Percentiles rank a stretch among this genome's conserved stretches.
Conservation (phyloP, 2,329 filamentous ascomycete genomes). For the Trichoderma atrobrunneum region DNA sequence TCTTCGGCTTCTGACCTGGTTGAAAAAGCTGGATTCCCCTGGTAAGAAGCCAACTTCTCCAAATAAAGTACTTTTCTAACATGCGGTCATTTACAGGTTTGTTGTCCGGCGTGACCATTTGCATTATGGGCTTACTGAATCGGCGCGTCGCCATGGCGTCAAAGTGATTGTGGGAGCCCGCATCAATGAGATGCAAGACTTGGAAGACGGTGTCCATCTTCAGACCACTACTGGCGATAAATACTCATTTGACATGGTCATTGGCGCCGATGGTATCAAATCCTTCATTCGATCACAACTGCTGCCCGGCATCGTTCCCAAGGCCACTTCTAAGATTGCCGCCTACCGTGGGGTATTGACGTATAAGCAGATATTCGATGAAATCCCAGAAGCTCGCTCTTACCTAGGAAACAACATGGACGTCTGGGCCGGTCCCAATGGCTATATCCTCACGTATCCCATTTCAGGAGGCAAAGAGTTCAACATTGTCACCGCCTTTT, state of each 20-base stretch:
- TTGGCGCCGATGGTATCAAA: neutral
- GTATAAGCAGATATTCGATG: neutral
- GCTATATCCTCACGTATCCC: neutral
- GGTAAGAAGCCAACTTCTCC: neutral
- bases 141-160: neutral
- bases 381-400: neutral
- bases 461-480: neutral
- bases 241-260: neutral
- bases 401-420: neutral
- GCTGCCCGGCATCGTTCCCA: neutral
- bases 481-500: neutral
- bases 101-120: neutral
- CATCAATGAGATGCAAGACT: neutral
- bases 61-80: neutral
- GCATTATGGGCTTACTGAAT: neutral
- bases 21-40: neutral
- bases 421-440: neutral
- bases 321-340: neutral
- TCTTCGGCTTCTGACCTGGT: neutral
- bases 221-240: neutral
- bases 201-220: neutral
- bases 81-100: neutral
- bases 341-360: neutral
- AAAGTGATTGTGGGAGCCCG: neutral
- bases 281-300: neutral